Conservation (phyloP, 2,329 filamentous ascomycete species). For the Ampelomyces quisqualis region DNA sequence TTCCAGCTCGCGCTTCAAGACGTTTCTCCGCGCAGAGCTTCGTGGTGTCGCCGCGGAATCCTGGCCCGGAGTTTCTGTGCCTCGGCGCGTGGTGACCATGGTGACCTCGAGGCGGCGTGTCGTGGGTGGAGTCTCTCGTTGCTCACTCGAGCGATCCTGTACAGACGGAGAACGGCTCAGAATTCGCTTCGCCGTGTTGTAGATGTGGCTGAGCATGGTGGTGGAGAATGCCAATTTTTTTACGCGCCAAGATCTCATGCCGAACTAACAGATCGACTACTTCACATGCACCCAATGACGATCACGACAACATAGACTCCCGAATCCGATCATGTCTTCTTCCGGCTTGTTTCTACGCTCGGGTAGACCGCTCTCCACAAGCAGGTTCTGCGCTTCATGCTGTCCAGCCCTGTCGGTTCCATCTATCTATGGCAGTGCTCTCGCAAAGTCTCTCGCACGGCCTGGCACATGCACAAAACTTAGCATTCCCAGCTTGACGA, state of each 20-base stretch:
- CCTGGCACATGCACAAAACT: no score
- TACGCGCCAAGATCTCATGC: constrained; percentile 29
- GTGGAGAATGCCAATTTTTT: constrained; percentile 22
- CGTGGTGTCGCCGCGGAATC: constrained; percentile 23
- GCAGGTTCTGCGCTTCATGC: no score
- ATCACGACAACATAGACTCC: background rate
- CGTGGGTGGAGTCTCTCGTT: constrained; percentile 13
- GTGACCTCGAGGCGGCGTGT: constrained; percentile 13
- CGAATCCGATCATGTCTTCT: constrained; percentile 19
- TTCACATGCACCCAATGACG: no score
- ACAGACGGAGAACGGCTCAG: constrained; percentile 35
- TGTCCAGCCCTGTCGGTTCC: no score
- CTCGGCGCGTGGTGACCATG: constrained; percentile 42
- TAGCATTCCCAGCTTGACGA: no score
- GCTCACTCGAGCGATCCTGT: constrained; percentile 23
- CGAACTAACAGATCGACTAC: constrained; percentile 8
- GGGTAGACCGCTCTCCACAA: no score
- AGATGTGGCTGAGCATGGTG: constrained; percentile 37
- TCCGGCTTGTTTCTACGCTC: constrained; percentile 16
- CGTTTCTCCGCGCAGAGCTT: constrained; percentile 26
- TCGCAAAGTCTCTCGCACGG: no score
- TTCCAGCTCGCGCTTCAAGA: constrained; percentile 35
- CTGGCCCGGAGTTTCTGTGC: constrained; percentile 28
- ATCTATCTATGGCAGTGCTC: no score
- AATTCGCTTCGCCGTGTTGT: constrained; percentile 32